Evolutionary conservation across 108 stramenopile genomes (phyloP).

Genomic region (Poteriospumella lacustris): DNA sequence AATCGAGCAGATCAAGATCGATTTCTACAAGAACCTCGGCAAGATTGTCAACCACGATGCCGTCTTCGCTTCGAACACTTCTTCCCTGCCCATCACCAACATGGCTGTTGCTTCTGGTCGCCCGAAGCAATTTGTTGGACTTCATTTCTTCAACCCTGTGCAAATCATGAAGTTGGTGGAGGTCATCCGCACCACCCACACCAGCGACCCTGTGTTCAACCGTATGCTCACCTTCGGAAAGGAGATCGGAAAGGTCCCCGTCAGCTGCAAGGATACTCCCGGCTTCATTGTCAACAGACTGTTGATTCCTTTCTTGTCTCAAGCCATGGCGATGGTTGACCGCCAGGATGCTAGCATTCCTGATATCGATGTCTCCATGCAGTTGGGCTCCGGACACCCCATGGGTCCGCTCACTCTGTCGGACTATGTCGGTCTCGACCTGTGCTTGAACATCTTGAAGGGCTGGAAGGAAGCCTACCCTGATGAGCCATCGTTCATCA

Average conservation of each 20-base stretch:
- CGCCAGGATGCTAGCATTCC: slow-evolving; percentile 77
- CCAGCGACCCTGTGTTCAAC: slow-evolving; percentile 75
- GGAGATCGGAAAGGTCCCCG: slow-evolving; percentile 79
- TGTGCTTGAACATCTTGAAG: slow-evolving; percentile 73
- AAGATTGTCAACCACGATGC: slow-evolving; percentile 67
- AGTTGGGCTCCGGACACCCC: slow-evolving; percentile 95
- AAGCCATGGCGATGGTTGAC: slow-evolving; percentile 84
- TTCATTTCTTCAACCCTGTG: slow-evolving; percentile 99
- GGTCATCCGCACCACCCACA: slow-evolving; percentile 80
- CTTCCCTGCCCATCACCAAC: slow-evolving; percentile 73
- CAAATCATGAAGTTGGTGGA: slow-evolving; percentile 88
- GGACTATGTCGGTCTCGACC: slow-evolving; percentile 94
- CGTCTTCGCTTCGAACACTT: slow-evolving; percentile 91
- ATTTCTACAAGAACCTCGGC: slow-evolving; percentile 72
- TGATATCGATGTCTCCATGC: slow-evolving; percentile 92
- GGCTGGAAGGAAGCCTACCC: slow-evolving; percentile 72
- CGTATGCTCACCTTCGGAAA: slow-evolving; percentile 55
- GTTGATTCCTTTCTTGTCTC: slow-evolving; percentile 77
- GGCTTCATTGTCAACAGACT: slow-evolving; percentile 99
- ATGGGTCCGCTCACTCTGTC: slow-evolving; percentile 87
- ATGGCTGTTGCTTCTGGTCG: slow-evolving; percentile 82
- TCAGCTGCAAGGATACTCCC: slow-evolving; percentile 86
- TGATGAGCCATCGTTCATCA: slow-evolving; percentile 77
- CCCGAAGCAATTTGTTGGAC: slow-evolving; percentile 83
- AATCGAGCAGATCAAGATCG: slow-evolving; percentile 79